Evolutionary conservation across 129 eudicot species (phyloP).

Genomic region (Centaurea solstitialis): DNA sequence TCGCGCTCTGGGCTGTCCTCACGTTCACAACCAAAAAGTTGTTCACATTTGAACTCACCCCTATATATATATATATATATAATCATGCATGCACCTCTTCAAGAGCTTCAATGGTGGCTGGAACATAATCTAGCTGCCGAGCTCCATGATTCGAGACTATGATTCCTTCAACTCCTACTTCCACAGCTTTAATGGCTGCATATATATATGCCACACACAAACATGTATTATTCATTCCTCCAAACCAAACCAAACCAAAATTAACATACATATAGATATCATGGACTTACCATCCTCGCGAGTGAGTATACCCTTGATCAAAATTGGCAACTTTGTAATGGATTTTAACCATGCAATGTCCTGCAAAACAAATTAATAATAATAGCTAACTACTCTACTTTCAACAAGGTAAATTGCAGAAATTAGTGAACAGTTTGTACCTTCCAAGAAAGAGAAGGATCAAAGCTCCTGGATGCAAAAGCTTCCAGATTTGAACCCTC

Average conservation of each 20-base stretch:
- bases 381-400: too few species aligned
- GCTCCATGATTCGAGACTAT: slow-evolving; percentile 90
- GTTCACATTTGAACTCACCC: too few species aligned
- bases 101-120: slow-evolving; percentile 70
- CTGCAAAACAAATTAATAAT: slow-evolving; percentile 39
- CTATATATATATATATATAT: not conserved
- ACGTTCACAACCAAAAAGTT: too few species aligned
- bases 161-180: slow-evolving; percentile 80
- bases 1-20: too few species aligned
- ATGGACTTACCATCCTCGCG: slow-evolving; percentile 70
- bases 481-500: slow-evolving; percentile 79
- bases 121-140: slow-evolving; percentile 88
- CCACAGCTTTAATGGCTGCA: slow-evolving; percentile 68
- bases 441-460: slow-evolving; percentile 81
- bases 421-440: slow-evolving; percentile 30
- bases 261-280: not conserved
- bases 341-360: slow-evolving; percentile 81
- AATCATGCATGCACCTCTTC: slow-evolving; percentile 60
- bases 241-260: not conserved
- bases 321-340: slow-evolving; percentile 71
- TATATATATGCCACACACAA: not conserved
- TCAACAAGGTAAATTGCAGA: not conserved
- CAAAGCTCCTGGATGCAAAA: slow-evolving; percentile 47
- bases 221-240: not conserved
- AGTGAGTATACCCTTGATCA: slow-evolving; percentile 79